Percentiles rank a stretch among this genome's conserved stretches.
These are phyloP conservation scores for Colletotrichum phormii DNA, from an alignment of 2,329 filamentous ascomycete species.

Conservation along the genomic window DNA sequence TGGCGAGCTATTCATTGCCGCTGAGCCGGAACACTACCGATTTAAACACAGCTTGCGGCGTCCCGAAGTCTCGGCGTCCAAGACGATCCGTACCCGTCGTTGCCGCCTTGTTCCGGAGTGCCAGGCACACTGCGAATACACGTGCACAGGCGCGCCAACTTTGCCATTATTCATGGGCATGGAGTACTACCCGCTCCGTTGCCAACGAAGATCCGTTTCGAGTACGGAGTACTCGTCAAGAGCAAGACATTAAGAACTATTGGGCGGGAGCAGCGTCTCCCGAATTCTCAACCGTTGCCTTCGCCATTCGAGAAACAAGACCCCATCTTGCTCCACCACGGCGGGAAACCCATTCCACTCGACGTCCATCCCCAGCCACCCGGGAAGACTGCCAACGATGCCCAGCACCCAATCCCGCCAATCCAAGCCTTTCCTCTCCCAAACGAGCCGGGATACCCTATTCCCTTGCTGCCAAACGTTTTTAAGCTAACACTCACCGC, in stretches of 20 bases:
- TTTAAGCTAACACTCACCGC: slow-evolving; percentile 21
- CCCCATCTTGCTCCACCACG: slow-evolving; percentile 17
- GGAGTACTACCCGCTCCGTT: neutral
- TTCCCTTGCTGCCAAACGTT: neutral
- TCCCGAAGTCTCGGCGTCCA: neutral
- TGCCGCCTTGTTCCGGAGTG: neutral
- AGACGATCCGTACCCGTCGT: neutral
- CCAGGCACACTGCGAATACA: neutral
- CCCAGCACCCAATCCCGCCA: slow-evolving; percentile 14
- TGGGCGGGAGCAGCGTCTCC: neutral
- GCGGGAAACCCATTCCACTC: slow-evolving; percentile 26
- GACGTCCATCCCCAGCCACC: slow-evolving; percentile 25
- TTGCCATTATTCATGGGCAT: neutral
- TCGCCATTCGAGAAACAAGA: slow-evolving; percentile 5
- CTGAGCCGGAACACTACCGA: neutral
- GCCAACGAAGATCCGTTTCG: neutral
- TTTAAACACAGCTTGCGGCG: slow-evolving; percentile 12
- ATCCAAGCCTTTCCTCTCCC: slow-evolving; percentile 10
- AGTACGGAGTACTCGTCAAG: neutral
- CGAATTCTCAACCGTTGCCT: slow-evolving; percentile 6
- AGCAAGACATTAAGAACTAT: slow-evolving; percentile 9
- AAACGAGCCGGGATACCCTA: slow-evolving; percentile 12
- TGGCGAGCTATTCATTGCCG: neutral
- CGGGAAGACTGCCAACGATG: slow-evolving; percentile 19
- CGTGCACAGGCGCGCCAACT: slow-evolving; percentile 6